Evolutionary conservation across 176 grass and related monocot genomes (phyloP).

Genomic region (Musa acuminata): DNA sequence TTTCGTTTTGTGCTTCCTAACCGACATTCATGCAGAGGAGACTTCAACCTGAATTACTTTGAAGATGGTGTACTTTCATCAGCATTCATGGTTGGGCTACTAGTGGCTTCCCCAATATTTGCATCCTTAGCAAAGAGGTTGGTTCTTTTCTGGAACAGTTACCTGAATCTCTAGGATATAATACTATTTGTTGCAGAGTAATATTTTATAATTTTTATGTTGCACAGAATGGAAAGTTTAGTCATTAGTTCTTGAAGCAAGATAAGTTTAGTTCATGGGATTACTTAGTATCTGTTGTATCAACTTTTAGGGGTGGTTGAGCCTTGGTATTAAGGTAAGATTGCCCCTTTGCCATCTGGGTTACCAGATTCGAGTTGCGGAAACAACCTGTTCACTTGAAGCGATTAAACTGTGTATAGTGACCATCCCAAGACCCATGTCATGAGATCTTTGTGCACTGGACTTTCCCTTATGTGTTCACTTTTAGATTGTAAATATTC

Average conservation of each 20-base stretch:
- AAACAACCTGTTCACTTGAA: no score
- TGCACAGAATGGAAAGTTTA: not conserved
- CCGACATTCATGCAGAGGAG: conserved; percentile 45
- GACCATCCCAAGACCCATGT: no score
- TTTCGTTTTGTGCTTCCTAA: conserved; percentile 2
- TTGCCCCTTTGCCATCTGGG: no score
- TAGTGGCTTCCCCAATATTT: conserved; percentile 84
- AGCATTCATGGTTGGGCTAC: conserved; percentile 95
- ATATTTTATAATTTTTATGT: not conserved
- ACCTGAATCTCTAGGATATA: not conserved
- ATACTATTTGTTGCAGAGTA: not conserved
- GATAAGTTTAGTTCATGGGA: not conserved
- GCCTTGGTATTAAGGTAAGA: no score
- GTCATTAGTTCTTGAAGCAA: not conserved
- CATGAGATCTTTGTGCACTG: no score
- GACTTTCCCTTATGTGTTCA: not conserved
- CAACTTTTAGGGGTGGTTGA: no score
- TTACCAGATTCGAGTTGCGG: no score
- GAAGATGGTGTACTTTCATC: conserved; percentile 96
- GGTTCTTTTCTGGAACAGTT: not conserved
- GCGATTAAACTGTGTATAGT: no score
- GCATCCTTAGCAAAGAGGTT: conserved; percentile 82
- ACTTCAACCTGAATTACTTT: conserved; percentile 83
- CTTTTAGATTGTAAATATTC: not conserved
- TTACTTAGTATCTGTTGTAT: no score